Evolutionary conservation across 352 stramenopile genomes (phyloP).

Genomic region (Halophytophthora polymorphica): DNA sequence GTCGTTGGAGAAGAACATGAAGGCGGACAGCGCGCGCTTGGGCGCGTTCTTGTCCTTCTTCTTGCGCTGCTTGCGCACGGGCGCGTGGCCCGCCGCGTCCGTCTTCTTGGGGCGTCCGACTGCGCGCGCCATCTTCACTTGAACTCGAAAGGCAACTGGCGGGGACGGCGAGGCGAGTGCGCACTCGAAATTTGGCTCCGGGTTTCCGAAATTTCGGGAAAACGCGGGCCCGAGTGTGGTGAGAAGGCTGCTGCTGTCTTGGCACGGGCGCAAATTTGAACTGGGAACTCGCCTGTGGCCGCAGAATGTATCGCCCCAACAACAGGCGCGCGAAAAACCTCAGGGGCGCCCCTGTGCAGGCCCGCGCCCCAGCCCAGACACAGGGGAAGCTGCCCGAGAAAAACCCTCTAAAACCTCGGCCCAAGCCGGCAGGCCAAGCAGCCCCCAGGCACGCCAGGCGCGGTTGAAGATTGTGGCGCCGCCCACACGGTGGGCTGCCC

Average conservation of each 20-base stretch:
- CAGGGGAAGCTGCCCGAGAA: not conserved
- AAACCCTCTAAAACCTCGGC: constrained; percentile 5
- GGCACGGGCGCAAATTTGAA: constrained; percentile 56
- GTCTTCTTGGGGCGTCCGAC: constrained; percentile 65
- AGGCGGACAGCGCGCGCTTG: constrained; percentile 87
- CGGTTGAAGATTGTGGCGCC: constrained; percentile 10
- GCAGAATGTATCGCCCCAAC: constrained; percentile 23
- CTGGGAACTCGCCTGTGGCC: constrained; percentile 34
- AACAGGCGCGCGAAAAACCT: constrained; percentile 12
- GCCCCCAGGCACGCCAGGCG: constrained; percentile 1
- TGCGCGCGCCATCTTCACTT: constrained; percentile 58
- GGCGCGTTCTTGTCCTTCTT: constrained; percentile 93
- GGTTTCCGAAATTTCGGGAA: constrained; percentile 30
- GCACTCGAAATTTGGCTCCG: constrained; percentile 24
- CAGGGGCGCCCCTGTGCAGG: not conserved
- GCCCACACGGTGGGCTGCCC: not conserved
- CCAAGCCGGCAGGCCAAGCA: too few species aligned
- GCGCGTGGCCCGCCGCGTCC: constrained; percentile 34
- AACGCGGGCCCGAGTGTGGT: not conserved
- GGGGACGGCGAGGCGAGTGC: constrained; percentile 7
- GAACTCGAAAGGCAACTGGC: constrained; percentile 1
- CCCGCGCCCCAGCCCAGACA: not conserved
- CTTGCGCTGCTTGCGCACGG: constrained; percentile 74
- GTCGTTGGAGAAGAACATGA: constrained; percentile 91
- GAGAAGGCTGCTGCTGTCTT: constrained; percentile 38